phyloP scores from a whole-genome alignment of 2,329 filamentous ascomycete species.

The Metarhizium rileyi region DNA sequence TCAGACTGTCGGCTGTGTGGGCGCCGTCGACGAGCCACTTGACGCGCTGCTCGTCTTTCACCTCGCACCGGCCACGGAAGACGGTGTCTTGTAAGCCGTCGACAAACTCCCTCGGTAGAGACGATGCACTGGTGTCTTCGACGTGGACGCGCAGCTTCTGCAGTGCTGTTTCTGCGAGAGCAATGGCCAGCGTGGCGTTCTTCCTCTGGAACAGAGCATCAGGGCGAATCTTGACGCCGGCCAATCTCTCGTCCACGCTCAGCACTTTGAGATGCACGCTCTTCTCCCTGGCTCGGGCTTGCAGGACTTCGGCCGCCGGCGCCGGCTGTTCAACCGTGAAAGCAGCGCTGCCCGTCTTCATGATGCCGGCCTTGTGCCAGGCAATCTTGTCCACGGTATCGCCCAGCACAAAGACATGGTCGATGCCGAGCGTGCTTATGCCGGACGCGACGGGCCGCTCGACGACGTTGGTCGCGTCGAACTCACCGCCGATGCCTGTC shows the following conservation, averaged over 20 bases:
- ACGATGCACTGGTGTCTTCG: conserved; percentile 7
- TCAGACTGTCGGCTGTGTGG: conserved; percentile 84
- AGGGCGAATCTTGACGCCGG: conserved; percentile 37
- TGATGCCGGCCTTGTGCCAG: conserved; percentile 66
- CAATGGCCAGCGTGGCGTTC: conserved; percentile 45
- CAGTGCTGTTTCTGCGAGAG: conserved; percentile 41
- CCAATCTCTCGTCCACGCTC: conserved; percentile 34
- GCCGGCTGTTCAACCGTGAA: conserved; percentile 47
- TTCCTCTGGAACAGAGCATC: conserved; percentile 48
- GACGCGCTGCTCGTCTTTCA: conserved; percentile 44
- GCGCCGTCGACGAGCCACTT: conserved; percentile 89
- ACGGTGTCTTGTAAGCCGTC: conserved; percentile 65
- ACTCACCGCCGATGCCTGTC: conserved; percentile 58
- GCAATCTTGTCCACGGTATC: conserved; percentile 55
- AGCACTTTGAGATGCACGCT: conserved; percentile 37
- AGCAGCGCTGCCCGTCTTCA: conserved; percentile 49
- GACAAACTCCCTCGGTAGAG: conserved; percentile 54
- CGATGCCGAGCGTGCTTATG: conserved; percentile 58
- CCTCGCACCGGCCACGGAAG: conserved; percentile 71
- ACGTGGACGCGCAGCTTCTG: conserved; percentile 28
- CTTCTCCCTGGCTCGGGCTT: conserved; percentile 42
- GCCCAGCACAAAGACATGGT: conserved; percentile 56
- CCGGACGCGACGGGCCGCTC: conserved; percentile 46
- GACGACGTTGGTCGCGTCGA: conserved; percentile 59
- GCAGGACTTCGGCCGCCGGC: conserved; percentile 35